Base-by-base conservation (phyloP, 2,329 filamentous ascomycete species). In the Aureobasidium sp. region DNA sequence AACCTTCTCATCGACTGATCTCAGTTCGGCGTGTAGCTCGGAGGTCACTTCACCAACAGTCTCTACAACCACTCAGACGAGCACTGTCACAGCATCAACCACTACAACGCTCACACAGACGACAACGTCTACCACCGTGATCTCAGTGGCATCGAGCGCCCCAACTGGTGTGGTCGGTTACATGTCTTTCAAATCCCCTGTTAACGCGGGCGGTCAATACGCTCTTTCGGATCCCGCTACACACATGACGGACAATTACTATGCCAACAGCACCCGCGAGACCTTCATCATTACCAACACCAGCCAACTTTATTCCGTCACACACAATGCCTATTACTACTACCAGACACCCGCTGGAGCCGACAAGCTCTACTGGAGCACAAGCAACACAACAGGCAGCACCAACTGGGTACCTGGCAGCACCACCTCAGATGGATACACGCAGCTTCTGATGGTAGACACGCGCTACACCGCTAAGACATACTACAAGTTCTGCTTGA, bases 41-140 rank as follows among this genome's bases (percentile, higher is more conserved):
- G 57, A 60, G 15, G 57, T 60, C 45, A 60, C 57, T 15, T 60
- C 57, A 6, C 57, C 57, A 15, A 9, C 57, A 33, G 57, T 60
- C 15, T 22, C 31, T 5, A 60, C 57, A 22, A 31, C 15, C 17
- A 60, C 57, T 5, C n/a, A 33, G 5, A 33, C 19, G 19, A 39
- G 44, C 29, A 64, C 52, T 52, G 44, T 45, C 52, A 44, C 19
- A 35, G 66, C 60, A 65, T 68, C 56, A 61, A 68, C 54, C 64
- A 64, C 52, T 62, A 42, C 29, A 66, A 68, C 64, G 0, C 33
- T 45, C 27, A 63, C 61, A 1, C 44, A 31, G 58, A 45, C 57
- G 47, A 45, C 48, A 37, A 63, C 61, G 1, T 59, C 61, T 12
- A 60, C 47, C 1, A 63, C 61, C 1, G 49, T 48, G 1, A 63